Percentiles rank a stretch among this genome's conserved stretches.
phyloP scores from a whole-genome alignment of 1,284 basidiomycete species.

The Phylloporus sp. region DNA sequence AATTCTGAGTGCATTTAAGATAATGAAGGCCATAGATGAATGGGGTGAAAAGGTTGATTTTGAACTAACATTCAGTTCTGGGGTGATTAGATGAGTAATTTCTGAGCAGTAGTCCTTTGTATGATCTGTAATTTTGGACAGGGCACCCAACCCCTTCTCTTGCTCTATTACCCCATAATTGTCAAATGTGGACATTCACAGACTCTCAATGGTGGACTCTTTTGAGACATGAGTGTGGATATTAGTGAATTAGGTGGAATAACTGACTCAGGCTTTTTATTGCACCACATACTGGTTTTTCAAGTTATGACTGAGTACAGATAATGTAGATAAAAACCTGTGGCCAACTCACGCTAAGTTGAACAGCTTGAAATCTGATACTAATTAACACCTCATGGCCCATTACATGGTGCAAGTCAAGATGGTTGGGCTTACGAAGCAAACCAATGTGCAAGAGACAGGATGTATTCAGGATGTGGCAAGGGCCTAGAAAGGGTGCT shows the following conservation, averaged over 20 bases:
- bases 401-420: too few relatives aligned
- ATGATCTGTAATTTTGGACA: constrained; percentile 1
- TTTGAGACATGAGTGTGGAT: neutral
- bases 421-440: too few relatives aligned
- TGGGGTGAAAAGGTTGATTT: constrained; percentile 24
- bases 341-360: too few relatives aligned
- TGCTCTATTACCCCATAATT: constrained; percentile 19
- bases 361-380: too few relatives aligned
- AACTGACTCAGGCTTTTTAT: too few relatives aligned
- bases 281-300: too few relatives aligned
- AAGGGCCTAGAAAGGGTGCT: too few relatives aligned
- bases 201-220: neutral
- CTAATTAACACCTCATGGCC: too few relatives aligned
- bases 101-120: neutral
- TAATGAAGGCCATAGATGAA: constrained; percentile 21
- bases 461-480: too few relatives aligned
- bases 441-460: too few relatives aligned
- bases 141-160: constrained; percentile 26
- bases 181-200: constrained; percentile 5
- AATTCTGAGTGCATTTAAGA: constrained; percentile 26
- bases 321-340: too few relatives aligned
- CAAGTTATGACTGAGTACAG: too few relatives aligned
- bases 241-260: neutral
- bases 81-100: constrained; percentile 19
- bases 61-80: constrained; percentile 20